A percentile compares a stretch with the other conserved stretches of the same genome.
Conservation (phyloP, 371 early-diverging fungal species). For the Capillidium heterosporum region DNA sequence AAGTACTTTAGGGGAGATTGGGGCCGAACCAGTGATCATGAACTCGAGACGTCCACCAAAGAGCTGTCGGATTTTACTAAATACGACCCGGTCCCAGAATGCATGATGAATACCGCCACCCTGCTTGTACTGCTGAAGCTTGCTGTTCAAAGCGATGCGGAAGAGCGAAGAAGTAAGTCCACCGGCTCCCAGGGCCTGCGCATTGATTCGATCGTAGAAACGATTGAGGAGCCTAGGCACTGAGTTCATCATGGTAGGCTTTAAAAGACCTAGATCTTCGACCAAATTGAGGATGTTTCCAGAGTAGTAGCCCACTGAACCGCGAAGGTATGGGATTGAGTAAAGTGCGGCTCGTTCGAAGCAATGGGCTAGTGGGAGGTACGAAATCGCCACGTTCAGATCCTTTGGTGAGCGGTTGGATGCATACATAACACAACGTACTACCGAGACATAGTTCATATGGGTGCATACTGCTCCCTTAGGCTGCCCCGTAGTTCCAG, state of each 20-base stretch:
- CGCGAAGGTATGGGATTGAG: constrained; percentile 25
- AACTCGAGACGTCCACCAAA: constrained; percentile 79
- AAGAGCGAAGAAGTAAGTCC: constrained; percentile 39
- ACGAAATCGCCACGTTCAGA: neutral
- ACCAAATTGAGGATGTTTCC: constrained; percentile 59
- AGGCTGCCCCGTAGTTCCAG: constrained; percentile 76
- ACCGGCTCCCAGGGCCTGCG: constrained; percentile 39
- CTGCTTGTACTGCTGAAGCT: constrained; percentile 32
- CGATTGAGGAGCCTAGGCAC: constrained; percentile 86
- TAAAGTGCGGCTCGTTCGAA: constrained; percentile 54
- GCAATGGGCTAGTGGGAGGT: constrained; percentile 41
- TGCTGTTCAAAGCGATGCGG: constrained; percentile 33
- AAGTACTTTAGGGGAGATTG: constrained; percentile 67
- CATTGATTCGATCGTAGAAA: constrained; percentile 60
- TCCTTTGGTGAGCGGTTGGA: neutral
- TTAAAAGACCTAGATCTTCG: constrained; percentile 61
- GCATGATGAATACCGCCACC: constrained; percentile 41
- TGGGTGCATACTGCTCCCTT: constrained; percentile 36
- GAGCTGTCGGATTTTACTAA: constrained; percentile 61
- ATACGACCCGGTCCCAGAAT: constrained; percentile 85
- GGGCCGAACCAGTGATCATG: constrained; percentile 80
- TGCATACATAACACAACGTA: constrained; percentile 11
- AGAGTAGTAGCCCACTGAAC: constrained; percentile 57
- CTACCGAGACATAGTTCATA: constrained; percentile 22
- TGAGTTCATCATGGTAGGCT: constrained; percentile 68